phyloP scores from a whole-genome alignment of 1,284 basidiomycete species.

The Trichosporon coremiiforme region DNA sequence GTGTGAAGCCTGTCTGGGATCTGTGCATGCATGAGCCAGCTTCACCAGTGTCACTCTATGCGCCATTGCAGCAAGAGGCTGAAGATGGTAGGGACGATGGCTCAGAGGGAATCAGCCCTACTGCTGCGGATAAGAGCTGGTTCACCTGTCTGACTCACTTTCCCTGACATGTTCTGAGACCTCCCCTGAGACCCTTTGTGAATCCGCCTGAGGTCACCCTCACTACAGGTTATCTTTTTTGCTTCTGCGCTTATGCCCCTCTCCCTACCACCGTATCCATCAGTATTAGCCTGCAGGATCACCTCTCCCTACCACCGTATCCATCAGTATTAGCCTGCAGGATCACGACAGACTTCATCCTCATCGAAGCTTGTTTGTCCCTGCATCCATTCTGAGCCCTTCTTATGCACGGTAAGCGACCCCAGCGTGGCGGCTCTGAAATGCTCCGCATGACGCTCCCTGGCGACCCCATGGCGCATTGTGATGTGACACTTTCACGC shows the following conservation, averaged over 20 bases:
- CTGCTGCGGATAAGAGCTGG: conserved; percentile 4
- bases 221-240: too few relatives aligned
- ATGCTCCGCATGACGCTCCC: background rate
- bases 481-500: background rate
- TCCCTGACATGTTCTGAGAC: background rate
- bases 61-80: background rate
- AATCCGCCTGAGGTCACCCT: background rate
- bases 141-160: background rate
- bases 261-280: background rate
- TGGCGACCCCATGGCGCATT: background rate
- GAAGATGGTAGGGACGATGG: background rate
- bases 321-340: background rate
- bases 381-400: background rate
- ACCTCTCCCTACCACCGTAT: background rate
- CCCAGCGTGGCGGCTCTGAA: background rate
- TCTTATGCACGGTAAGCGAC: too few relatives aligned
- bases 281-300: too few relatives aligned
- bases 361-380: background rate
- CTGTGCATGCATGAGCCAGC: background rate
- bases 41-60: background rate
- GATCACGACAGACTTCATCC: background rate
- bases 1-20: background rate
- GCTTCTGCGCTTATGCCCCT: background rate
- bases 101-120: background rate
- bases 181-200: background rate